These are phyloP conservation scores for Hammondia hammondi DNA, from an alignment of 169 alveolate species.

Conservation along the genomic window DNA sequence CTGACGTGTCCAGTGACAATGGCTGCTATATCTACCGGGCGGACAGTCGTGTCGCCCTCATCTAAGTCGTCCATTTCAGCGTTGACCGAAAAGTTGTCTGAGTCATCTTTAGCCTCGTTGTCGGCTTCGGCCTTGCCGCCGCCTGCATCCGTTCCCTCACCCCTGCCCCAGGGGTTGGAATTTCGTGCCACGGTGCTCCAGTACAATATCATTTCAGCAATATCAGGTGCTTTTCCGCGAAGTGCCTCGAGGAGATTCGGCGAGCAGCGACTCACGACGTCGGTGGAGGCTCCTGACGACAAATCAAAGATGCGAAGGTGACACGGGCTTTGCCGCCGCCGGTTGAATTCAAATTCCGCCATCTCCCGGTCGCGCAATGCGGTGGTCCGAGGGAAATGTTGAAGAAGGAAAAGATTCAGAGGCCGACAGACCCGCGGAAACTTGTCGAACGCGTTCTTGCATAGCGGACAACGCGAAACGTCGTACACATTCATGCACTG, in stretches of 20 bases:
- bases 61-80: not conserved
- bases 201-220: not conserved
- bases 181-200: not conserved
- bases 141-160: not conserved
- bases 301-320: not conserved
- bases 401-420: conserved; percentile 13
- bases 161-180: not conserved
- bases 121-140: not conserved
- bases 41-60: conserved; percentile 7
- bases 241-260: not conserved
- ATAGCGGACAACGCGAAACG: conserved; percentile 40
- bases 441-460: not conserved
- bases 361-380: conserved; percentile 21
- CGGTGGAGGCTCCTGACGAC: not conserved
- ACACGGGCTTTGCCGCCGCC: conserved; percentile 19
- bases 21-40: not conserved
- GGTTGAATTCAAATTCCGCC: not conserved
- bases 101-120: not conserved
- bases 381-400: conserved; percentile 1
- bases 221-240: not conserved
- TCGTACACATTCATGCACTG: conserved; percentile 47
- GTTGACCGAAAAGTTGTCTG: not conserved
- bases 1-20: conserved; percentile 26
- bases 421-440: conserved; percentile 54
- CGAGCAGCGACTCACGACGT: not conserved